These are phyloP conservation scores for Tuber melanosporum DNA, from an alignment of 495 filamentous ascomycete species.

Conservation along the genomic window DNA sequence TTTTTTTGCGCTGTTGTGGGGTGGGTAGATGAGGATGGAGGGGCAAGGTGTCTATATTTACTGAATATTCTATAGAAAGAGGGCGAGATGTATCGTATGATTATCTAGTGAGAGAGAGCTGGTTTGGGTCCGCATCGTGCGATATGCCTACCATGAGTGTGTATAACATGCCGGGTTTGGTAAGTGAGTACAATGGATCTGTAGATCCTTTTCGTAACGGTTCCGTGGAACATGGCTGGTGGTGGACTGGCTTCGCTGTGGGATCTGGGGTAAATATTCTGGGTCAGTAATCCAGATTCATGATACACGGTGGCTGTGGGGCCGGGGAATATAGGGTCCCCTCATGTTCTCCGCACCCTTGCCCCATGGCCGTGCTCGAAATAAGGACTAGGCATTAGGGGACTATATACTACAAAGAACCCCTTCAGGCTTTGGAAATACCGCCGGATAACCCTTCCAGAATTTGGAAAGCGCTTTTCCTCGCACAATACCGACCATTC, in stretches of 20 bases:
- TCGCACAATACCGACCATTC: background rate
- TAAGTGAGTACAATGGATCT: background rate
- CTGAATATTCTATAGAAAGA: background rate
- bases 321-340: background rate
- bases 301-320: background rate
- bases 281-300: background rate
- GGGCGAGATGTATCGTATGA: background rate
- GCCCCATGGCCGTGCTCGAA: background rate
- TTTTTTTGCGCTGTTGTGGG: background rate
- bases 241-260: background rate
- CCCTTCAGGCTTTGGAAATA: background rate
- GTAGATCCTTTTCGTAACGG: background rate
- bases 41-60: background rate
- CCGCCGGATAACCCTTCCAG: background rate
- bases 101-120: background rate
- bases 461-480: background rate
- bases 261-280: background rate
- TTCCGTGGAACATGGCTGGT: background rate
- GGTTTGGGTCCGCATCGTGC: background rate
- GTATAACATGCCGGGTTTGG: background rate
- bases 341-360: background rate
- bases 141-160: background rate
- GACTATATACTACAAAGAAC: background rate
- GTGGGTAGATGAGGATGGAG: background rate
- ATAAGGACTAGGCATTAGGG: background rate